Evolutionary conservation across 495 filamentous ascomycete species (phyloP).

Genomic region (Penicillium waksmanii): DNA sequence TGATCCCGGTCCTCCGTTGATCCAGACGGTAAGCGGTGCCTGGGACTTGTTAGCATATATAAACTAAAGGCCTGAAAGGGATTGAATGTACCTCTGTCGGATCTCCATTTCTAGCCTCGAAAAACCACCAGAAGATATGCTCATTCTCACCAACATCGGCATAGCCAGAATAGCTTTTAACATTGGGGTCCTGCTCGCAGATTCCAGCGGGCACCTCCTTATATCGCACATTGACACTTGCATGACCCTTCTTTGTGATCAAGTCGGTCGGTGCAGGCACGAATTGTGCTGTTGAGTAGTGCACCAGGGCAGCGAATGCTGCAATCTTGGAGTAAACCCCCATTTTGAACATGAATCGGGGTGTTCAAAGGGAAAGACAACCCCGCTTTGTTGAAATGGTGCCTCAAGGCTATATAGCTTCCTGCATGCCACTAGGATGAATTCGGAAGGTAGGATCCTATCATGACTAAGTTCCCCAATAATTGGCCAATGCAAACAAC

Average conservation of each 20-base stretch:
- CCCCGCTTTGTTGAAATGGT: constrained; percentile 12
- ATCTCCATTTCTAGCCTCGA: constrained; percentile 59
- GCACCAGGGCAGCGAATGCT: constrained; percentile 7
- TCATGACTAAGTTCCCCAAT: constrained; percentile 8
- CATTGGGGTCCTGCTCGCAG: constrained; percentile 65
- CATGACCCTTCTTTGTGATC: constrained; percentile 53
- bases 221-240: constrained; percentile 58
- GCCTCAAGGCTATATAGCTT: constrained; percentile 5
- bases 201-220: constrained; percentile 65
- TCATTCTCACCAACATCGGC: constrained; percentile 63
- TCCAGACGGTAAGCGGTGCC: constrained; percentile 66
- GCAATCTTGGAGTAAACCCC: constrained; percentile 6
- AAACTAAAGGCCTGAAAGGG: background rate
- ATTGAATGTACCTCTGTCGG: constrained; percentile 38
- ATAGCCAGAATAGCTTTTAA: constrained; percentile 70
- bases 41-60: constrained; percentile 10
- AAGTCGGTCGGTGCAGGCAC: constrained; percentile 60
- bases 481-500: constrained; percentile 7
- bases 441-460: constrained; percentile 18
- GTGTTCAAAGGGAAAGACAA: background rate
- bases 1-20: constrained; percentile 62
- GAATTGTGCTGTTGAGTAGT: constrained; percentile 50
- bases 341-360: constrained; percentile 14
- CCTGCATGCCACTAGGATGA: constrained; percentile 14
- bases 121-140: constrained; percentile 72